Conservation (phyloP, 179 eudicot species). For the Camellia oleifera region DNA sequence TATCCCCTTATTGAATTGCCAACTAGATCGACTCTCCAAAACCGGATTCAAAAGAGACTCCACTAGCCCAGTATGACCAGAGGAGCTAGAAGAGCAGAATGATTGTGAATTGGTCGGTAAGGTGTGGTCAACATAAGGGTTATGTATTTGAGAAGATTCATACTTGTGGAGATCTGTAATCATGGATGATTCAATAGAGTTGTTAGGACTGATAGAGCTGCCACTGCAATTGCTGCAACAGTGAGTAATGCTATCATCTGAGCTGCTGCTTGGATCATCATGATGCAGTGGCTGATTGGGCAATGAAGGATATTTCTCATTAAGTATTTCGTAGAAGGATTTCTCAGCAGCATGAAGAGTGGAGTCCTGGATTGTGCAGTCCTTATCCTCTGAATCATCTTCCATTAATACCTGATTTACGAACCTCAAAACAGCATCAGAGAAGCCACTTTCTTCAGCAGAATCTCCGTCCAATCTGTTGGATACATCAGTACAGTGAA, state of each 20-base stretch:
- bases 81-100: too few relatives aligned
- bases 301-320: constrained; percentile 1
- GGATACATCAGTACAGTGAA: not conserved
- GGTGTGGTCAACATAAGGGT: not conserved
- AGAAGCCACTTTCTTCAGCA: constrained; percentile 24
- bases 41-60: too few relatives aligned
- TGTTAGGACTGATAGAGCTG: constrained; percentile 20
- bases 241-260: constrained; percentile 27
- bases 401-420: constrained; percentile 26
- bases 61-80: too few relatives aligned
- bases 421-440: constrained; percentile 21
- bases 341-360: constrained; percentile 17
- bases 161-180: not conserved
- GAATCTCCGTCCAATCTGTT: not conserved
- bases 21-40: too few relatives aligned
- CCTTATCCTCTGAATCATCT: constrained; percentile 13
- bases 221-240: constrained; percentile 7
- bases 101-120: too few relatives aligned
- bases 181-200: constrained; percentile 11
- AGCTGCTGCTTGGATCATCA: constrained; percentile 3
- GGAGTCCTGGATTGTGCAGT: constrained; percentile 5
- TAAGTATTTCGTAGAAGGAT: constrained; percentile 16
- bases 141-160: not conserved
- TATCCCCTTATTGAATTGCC: too few relatives aligned
- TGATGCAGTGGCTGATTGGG: constrained; percentile 1